Conservation (phyloP, 2,329 filamentous ascomycete species). For the Sclerotiophoma versabilis region DNA sequence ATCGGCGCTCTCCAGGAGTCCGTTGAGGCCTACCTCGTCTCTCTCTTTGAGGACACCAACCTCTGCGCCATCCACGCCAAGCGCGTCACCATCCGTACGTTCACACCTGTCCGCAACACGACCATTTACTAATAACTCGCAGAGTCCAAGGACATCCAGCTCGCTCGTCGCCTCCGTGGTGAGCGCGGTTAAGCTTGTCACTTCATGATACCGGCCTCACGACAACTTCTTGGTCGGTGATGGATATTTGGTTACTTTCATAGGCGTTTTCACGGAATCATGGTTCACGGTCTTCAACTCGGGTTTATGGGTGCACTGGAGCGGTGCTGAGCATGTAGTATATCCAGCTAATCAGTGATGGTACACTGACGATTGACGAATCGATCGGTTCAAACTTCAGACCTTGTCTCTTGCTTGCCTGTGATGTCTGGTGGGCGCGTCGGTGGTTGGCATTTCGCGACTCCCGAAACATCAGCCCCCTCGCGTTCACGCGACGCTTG, state of each 20-base stretch:
- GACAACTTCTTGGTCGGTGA: slow-evolving; percentile 35
- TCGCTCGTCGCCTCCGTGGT: slow-evolving; percentile 69
- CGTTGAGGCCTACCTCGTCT: slow-evolving; percentile 93
- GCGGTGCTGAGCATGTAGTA: slow-evolving; percentile 49
- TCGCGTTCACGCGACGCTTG: neutral
- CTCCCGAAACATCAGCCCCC: neutral
- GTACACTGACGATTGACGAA: slow-evolving; percentile 44
- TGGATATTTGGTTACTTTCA: slow-evolving; percentile 37
- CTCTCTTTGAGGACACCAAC: slow-evolving; percentile 96
- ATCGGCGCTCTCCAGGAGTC: slow-evolving; percentile 94
- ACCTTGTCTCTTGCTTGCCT: neutral
- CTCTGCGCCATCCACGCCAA: slow-evolving; percentile 97
- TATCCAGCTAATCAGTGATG: slow-evolving; percentile 48
- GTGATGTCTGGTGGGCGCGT: slow-evolving; percentile 11
- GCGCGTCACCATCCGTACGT: slow-evolving; percentile 78
- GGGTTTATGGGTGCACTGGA: slow-evolving; percentile 46
- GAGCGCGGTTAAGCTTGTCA: slow-evolving; percentile 58
- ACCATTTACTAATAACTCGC: slow-evolving; percentile 28
- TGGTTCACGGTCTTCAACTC: slow-evolving; percentile 47
- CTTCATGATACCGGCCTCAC: slow-evolving; percentile 32
- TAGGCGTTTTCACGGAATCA: slow-evolving; percentile 47
- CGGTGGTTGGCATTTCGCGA: neutral
- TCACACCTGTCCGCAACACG: neutral
- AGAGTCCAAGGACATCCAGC: slow-evolving; percentile 97
- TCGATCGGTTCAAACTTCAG: slow-evolving; percentile 43